A percentile compares a stretch with the other conserved stretches of the same genome.
phyloP scores from a whole-genome alignment of 2,329 filamentous ascomycete species.

The Mollisiaceae sp. region DNA sequence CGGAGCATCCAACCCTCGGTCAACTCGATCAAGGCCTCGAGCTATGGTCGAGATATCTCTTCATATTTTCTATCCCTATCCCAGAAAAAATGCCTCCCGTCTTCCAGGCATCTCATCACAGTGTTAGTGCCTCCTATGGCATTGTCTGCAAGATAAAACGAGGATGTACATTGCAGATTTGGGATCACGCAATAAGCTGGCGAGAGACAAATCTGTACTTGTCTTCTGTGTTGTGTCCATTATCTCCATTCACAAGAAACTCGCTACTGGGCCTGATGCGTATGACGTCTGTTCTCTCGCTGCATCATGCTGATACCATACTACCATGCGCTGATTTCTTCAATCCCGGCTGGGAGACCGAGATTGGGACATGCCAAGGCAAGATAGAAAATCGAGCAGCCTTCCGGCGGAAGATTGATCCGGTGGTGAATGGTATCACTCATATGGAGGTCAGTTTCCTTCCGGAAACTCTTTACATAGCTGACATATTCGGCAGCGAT shows the following conservation, averaged over 20 bases:
- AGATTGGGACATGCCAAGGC: constrained; percentile 64
- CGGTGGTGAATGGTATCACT: constrained; percentile 68
- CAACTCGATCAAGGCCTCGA: constrained; percentile 25
- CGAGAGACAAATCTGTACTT: constrained; percentile 49
- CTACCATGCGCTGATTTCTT: constrained; percentile 65
- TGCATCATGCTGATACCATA: constrained; percentile 62
- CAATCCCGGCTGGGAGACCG: constrained; percentile 67
- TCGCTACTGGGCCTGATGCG: constrained; percentile 37
- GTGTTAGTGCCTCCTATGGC: constrained; percentile 63
- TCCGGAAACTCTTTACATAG: background rate
- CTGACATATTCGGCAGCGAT: constrained; percentile 46
- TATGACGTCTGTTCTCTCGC: constrained; percentile 33
- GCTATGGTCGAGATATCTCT: constrained; percentile 38
- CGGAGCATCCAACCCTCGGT: constrained; percentile 39
- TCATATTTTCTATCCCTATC: constrained; percentile 53
- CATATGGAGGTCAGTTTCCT: constrained; percentile 49
- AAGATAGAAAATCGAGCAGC: constrained; percentile 60
- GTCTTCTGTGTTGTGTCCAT: constrained; percentile 37
- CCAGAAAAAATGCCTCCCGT: constrained; percentile 54
- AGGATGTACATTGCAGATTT: constrained; percentile 64
- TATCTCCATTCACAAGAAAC: constrained; percentile 39
- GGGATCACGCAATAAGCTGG: constrained; percentile 69
- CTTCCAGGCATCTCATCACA: constrained; percentile 68
- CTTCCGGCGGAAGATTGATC: constrained; percentile 61
- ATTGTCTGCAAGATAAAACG: constrained; percentile 66